These are phyloP conservation scores for Ganoderma resinaceum DNA, from an alignment of 1,284 basidiomycete genomes.

Conservation along the genomic window DNA sequence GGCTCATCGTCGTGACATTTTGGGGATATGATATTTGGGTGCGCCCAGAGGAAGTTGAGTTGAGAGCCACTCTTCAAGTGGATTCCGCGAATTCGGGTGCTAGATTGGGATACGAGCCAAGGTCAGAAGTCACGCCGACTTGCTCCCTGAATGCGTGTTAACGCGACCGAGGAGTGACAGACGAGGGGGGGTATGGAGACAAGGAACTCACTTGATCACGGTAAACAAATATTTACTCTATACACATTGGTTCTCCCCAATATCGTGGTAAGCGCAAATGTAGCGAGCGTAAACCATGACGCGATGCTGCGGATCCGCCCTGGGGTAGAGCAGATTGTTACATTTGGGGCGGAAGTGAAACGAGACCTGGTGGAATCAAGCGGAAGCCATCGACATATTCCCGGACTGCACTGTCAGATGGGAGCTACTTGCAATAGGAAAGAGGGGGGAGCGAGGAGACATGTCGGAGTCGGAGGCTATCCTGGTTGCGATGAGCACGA, in stretches of 20 bases:
- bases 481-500: neutral
- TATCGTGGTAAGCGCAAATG: slow-evolving; percentile 91
- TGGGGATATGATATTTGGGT: slow-evolving; percentile 76
- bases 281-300: slow-evolving; percentile 93
- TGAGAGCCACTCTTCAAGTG: neutral
- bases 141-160: slow-evolving; percentile 73
- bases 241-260: slow-evolving; percentile 87
- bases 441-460: neutral
- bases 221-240: slow-evolving; percentile 95
- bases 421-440: neutral
- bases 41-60: slow-evolving; percentile 54
- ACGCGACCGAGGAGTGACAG: neutral
- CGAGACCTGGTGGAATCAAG: slow-evolving; percentile 57
- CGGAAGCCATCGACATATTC: neutral
- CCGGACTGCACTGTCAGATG: neutral
- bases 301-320: slow-evolving; percentile 87
- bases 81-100: slow-evolving; percentile 48
- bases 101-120: slow-evolving; percentile 92
- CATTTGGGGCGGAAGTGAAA: slow-evolving; percentile 91
- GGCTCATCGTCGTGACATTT: slow-evolving; percentile 78
- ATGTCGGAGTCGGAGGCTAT: neutral
- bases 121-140: slow-evolving; percentile 89
- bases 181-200: neutral
- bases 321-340: slow-evolving; percentile 95
- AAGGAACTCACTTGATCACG: slow-evolving; percentile 81